phyloP scores from a whole-genome alignment of 139 green algal genomes.

The Micractinium sp. region DNA sequence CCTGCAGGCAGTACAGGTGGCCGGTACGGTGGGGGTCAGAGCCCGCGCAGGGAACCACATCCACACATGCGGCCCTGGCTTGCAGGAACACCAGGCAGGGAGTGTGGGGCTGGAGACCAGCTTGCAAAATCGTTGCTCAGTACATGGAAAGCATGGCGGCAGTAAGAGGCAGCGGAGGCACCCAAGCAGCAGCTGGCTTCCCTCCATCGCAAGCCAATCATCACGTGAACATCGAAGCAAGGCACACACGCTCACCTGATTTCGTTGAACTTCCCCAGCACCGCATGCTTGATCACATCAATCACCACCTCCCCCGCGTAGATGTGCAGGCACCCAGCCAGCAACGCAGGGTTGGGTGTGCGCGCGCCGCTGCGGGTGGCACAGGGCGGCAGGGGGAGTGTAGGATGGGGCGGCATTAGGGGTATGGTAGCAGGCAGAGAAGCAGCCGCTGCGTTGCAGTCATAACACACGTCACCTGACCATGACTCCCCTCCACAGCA shows the following conservation, averaged over 20 bases:
- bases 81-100: too few species aligned
- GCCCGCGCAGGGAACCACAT: too few species aligned
- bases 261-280: constrained; percentile 92
- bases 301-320: constrained; percentile 71
- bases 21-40: too few species aligned
- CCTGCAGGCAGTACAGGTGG: neutral
- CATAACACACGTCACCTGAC: neutral
- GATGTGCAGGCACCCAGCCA: constrained; percentile 54
- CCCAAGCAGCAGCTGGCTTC: too few species aligned
- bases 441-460: neutral
- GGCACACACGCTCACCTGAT: constrained; percentile 63
- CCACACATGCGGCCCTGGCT: too few species aligned
- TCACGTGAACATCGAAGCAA: too few species aligned
- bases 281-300: constrained; percentile 90
- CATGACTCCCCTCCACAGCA: neutral
- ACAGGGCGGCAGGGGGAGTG: neutral
- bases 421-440: too few species aligned
- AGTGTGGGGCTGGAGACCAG: too few species aligned
- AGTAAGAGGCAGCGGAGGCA: too few species aligned
- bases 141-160: too few species aligned
- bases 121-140: too few species aligned
- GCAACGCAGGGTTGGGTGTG: constrained; percentile 46
- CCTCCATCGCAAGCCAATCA: too few species aligned
- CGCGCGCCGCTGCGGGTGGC: neutral
- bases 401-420: neutral